Evolutionary conservation across 306 rosid genomes (phyloP).

Genomic region (Ochetophila trinervis): DNA sequence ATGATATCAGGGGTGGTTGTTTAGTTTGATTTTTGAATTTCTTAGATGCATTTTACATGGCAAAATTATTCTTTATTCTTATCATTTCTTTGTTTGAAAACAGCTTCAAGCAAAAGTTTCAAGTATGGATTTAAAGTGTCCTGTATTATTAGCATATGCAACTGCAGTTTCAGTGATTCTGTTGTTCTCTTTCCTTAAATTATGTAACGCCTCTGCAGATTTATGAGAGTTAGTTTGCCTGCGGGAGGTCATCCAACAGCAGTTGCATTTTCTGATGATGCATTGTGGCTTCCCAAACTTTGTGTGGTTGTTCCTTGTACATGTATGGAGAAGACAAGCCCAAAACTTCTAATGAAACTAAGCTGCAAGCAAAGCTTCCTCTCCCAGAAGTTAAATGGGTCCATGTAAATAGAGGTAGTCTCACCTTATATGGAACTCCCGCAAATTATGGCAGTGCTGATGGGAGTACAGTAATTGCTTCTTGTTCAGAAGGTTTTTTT

Average conservation of each 20-base stretch:
- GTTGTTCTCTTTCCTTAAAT: constrained; percentile 20
- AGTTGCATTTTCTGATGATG: constrained; percentile 59
- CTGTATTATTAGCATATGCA: constrained; percentile 9
- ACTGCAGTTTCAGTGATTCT: constrained; percentile 21
- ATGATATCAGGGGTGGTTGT: background rate
- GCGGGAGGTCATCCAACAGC: constrained; percentile 90
- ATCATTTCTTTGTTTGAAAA: constrained; percentile 21
- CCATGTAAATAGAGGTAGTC: constrained; percentile 68
- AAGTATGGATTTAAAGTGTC: constrained; percentile 51
- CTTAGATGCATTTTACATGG: background rate
- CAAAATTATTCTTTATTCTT: background rate
- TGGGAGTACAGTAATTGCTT: constrained; percentile 82
- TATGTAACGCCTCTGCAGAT: constrained; percentile 50
- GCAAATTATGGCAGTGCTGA: constrained; percentile 92
- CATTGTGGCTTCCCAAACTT: constrained; percentile 73
- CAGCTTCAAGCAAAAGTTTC: constrained; percentile 97
- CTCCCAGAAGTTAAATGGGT: constrained; percentile 95
- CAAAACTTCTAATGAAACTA: constrained; percentile 42
- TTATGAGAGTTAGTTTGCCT: constrained; percentile 77
- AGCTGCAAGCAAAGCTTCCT: constrained; percentile 77
- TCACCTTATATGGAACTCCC: constrained; percentile 68
- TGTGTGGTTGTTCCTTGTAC: constrained; percentile 70
- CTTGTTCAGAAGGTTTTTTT: constrained; percentile 97
- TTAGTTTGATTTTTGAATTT: background rate
- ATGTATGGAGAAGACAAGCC: constrained; percentile 88